Evolutionary conservation across 148 eudicot genomes (phyloP), one percentile per base, ranked within the genome.

Genomic region (Chenopodium album): DNA sequence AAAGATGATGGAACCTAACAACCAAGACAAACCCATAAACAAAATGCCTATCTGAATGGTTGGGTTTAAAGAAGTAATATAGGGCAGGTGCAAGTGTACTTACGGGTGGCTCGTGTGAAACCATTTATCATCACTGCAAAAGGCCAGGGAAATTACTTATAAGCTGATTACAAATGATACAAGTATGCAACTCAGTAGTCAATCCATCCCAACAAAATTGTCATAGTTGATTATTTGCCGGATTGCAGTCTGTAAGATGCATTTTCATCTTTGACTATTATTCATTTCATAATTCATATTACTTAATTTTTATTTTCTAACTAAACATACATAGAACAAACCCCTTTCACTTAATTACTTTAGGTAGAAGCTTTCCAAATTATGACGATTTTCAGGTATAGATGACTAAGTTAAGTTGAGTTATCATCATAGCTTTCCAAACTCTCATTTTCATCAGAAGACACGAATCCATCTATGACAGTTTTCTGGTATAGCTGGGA

Each of bases 81-180:
- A 34, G 23, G 31, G 17, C n/a, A 26, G 29, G 10, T 34, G 59
- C 68, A 69, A 68, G 84, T 83, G 60, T 29, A 82, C 93, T 84
- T 86, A 92, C 95, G 62, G 82, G 48, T 92, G 95, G 71, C 86
- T 90, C 65, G 78, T 83, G 65, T 87, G 78, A 82, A 92, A 92
- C 95, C 95, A 92, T 37, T 80, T 76, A 82, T 88, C 90, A 66
- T 88, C 93, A 28, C 95, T 92, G 92, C 89, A 88, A 87, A 75
- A 46, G 3, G 82, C 80, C 60, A 78, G 29, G 60, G 78, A 59
- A 14, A 72, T 78, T 48, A 69, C 65, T 80, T 19, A 77, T 34
- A 64, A 60, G 32, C 10, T 52, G 26, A 59, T 9, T 14, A 37
- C 31, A 76, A 56, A 70, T 48, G 54, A 16, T 64, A 72, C 19